Evolutionary conservation across 192 early-diverging fungal genomes (phyloP), one percentile per base, ranked within the genome.

Genomic region (Glomus cerebriforme): DNA sequence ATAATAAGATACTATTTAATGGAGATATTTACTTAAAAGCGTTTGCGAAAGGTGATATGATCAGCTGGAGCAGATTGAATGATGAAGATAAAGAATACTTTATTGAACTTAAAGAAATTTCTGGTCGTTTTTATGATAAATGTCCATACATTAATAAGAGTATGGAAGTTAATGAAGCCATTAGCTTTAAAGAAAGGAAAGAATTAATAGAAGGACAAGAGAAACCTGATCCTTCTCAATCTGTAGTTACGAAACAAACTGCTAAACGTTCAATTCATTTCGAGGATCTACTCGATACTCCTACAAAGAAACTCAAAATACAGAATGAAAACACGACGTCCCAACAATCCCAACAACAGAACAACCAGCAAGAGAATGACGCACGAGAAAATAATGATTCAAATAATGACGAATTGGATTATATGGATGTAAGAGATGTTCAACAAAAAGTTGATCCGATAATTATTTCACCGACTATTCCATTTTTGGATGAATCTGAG

Each of bases 1-100:
- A 37, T 34, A 68, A 68, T 34, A 68, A 68, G n/a, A 7, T 68
- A 39, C n/a, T 39, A n/a, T n/a, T 68, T n/a, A 68, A 35, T 37
- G 66, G 66, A 34, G 66, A 68, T 6, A 39, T 68, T 19, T 68
- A 39, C 15, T n/a, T 37, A 19, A 68, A 35, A 68, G 19, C 32
- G 15, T 35, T 29, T 12, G 2, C 34, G 8, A 68, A 68, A 9
- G n/a, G n/a, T 43, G 66, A 22, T 2, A 35, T 24, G 34, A 12
- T 9, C n/a, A 43, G 22, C 1, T 68, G 31, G 32, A 68, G n/a
- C n/a, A 32, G 22, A 39, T 35, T 68, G 10, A 68, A 68, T 68
- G 35, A 68, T 34, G 66, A 68, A 39, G 35, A 68, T 7, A 39
- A n/a, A 19, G 66, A 68, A 68, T 68, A 68, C 39, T 39, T 24